phyloP scores from a whole-genome alignment of 140 eudicot genomes.

The Senecio squalidus region DNA sequence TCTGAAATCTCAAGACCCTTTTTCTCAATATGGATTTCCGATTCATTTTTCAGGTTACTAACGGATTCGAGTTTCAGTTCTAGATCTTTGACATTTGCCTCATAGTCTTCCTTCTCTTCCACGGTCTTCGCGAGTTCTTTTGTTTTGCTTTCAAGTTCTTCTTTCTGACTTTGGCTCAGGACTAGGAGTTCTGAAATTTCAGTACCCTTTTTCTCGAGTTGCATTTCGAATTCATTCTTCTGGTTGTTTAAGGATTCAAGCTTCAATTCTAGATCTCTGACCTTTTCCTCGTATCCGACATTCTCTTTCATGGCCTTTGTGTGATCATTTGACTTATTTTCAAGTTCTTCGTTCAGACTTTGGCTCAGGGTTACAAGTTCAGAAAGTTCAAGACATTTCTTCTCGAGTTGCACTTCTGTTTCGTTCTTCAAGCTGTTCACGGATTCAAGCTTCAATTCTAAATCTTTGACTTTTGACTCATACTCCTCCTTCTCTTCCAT shows the following conservation, averaged over 20 bases:
- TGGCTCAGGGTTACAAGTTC: conserved; percentile 23
- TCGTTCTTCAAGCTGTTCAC: conserved; percentile 29
- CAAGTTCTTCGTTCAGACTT: conserved; percentile 39
- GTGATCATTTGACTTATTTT: conserved; percentile 23
- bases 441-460: conserved; percentile 34
- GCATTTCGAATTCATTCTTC: conserved; percentile 35
- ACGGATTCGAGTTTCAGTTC: conserved; percentile 41
- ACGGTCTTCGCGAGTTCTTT: conserved; percentile 24
- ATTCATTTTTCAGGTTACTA: conserved; percentile 36
- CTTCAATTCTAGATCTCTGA: conserved; percentile 37
- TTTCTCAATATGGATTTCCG: conserved; percentile 35
- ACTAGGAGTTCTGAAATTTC: conserved; percentile 41
- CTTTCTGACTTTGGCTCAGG: conserved; percentile 36
- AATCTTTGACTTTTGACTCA: conserved; percentile 22
- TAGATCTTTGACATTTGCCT: conserved; percentile 36
- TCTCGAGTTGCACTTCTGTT: conserved; percentile 27
- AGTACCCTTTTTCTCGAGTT: conserved; percentile 34
- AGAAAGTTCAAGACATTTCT: conserved; percentile 32
- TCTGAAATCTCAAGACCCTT: conserved; percentile 44
- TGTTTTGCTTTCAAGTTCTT: conserved; percentile 39
- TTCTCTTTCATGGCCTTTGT: conserved; percentile 32
- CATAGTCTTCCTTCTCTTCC: conserved; percentile 42
- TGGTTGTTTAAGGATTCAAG: conserved; percentile 28
- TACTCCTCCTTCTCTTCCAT: conserved; percentile 34
- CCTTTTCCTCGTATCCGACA: conserved; percentile 23